A percentile compares a stretch with the other conserved stretches of the same genome.
Conservation (phyloP, 768 basidiomycete genomes). For the Lentinula raphanica region DNA sequence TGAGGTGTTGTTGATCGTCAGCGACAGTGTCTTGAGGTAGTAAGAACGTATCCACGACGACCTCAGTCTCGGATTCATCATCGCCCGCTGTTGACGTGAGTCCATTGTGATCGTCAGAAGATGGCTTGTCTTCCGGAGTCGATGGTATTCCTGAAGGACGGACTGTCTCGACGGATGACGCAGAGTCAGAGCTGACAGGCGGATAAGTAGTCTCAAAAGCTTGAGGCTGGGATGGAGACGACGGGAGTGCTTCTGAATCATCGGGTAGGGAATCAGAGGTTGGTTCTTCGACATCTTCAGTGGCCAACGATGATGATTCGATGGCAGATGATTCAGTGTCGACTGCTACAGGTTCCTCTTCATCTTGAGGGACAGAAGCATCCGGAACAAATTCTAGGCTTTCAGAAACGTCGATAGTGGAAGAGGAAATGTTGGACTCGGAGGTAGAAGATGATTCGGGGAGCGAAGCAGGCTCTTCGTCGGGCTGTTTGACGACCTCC, state of each 20-base stretch:
- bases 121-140: not conserved
- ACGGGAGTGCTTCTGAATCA: not conserved
- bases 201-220: not conserved
- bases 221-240: not conserved
- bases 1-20: not conserved
- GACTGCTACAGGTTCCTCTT: no score
- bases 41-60: not conserved
- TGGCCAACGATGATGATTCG: no score
- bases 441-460: no score
- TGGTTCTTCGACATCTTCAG: no score
- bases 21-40: not conserved
- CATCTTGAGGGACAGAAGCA: no score
- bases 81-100: not conserved
- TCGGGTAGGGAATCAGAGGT: not conserved
- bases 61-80: not conserved
- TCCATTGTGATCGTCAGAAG: not conserved
- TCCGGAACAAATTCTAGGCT: no score
- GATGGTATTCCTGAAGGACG: constrained; percentile 11
- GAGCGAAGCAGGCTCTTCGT: no score
- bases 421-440: no score
- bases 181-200: not conserved
- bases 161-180: constrained; percentile 18
- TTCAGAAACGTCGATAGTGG: no score
- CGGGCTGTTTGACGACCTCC: no score
- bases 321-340: no score